These are phyloP conservation scores for Eucalyptus grandis DNA, from an alignment of 345 rosid species.

Conservation along the genomic window DNA sequence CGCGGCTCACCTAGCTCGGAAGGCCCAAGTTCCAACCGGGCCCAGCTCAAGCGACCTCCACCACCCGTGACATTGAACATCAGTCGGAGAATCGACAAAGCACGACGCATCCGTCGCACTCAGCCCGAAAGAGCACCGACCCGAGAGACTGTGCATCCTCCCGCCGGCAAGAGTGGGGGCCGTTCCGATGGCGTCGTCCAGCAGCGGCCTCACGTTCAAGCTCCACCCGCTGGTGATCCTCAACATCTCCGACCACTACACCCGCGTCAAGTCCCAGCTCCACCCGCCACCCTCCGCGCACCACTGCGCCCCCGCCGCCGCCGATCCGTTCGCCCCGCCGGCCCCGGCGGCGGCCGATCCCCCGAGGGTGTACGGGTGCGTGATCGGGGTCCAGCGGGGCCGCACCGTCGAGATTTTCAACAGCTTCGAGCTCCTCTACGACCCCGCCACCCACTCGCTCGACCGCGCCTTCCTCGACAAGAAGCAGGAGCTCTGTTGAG, in stretches of 20 bases:
- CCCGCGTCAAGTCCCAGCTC: slow-evolving; percentile 80
- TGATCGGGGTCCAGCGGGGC: slow-evolving; percentile 85
- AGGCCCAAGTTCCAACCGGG: background rate
- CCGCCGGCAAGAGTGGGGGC: background rate
- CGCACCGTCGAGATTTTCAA: slow-evolving; percentile 96
- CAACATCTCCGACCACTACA: slow-evolving; percentile 90
- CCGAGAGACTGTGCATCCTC: background rate
- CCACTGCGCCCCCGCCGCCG: background rate
- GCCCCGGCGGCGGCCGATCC: slow-evolving; percentile 1
- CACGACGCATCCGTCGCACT: background rate
- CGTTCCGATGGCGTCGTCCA: slow-evolving; percentile 69
- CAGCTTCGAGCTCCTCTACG: slow-evolving; percentile 89
- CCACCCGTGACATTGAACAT: background rate
- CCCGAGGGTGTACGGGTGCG: slow-evolving; percentile 87
- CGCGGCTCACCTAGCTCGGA: background rate
- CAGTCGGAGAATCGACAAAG: background rate
- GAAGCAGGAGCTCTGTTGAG: slow-evolving; percentile 91
- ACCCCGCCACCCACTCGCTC: slow-evolving; percentile 49
- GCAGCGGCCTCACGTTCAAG: slow-evolving; percentile 97
- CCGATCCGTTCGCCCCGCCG: background rate
- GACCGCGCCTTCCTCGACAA: slow-evolving; percentile 87
- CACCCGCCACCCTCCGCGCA: slow-evolving; percentile 23
- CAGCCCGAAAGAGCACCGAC: background rate
- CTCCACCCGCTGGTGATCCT: slow-evolving; percentile 88
- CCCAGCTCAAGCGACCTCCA: background rate